Evolutionary conservation across 495 filamentous ascomycete species (phyloP), one percentile per base, ranked within the genome.

Genomic region (Pseudevernia furfuracea): DNA sequence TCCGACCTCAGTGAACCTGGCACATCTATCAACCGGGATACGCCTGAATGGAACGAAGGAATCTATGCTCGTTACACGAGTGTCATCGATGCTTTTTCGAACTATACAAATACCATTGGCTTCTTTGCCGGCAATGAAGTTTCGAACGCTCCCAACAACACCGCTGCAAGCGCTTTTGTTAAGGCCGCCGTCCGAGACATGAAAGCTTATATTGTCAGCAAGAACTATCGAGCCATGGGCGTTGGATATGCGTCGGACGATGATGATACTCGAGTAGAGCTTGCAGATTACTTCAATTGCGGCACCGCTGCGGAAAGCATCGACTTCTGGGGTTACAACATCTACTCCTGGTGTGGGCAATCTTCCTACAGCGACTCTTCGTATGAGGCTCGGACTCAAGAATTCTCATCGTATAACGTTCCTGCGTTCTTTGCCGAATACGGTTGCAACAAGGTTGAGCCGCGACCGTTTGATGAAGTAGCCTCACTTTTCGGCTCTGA

Each of bases 81-180:
- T 19, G 94, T 98, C 37, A 79, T 98, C 49, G 92, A 98, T 71
- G 82, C 83, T 55, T 76, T 98, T 61, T 77, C 81, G 55, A 77
- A 86, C 66, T 97, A 96, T 76, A 84, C 79, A 74, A 98, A 98
- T 75, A 84, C 87, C 52, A 82, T 98, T 59, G 94, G 94, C 66
- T 98, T 97, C 84, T 97, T 97, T 74, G 89, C 92, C 34, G 94
- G 94, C 59, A 97, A 98, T 74, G 94, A 98, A 75, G 92, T 97
- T 63, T 89, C 90, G 69, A 97, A 97, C 80, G 82, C 84, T 64
- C 75, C 80, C 46, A 86, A 81, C 72, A 96, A 92, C 75, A 97
- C 93, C 34, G 79, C 79, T 66, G 91, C 92, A 43, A 91, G 87
- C 59, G 90, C 93, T 58, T 97, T 88, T 71, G 93, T 96, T 72